Percentiles rank a stretch among this genome's conserved stretches.
These are phyloP conservation scores for Thinopyrum obtusiflorum DNA, from an alignment of 202 grass and related monocot genomes.

Conservation along the genomic window DNA sequence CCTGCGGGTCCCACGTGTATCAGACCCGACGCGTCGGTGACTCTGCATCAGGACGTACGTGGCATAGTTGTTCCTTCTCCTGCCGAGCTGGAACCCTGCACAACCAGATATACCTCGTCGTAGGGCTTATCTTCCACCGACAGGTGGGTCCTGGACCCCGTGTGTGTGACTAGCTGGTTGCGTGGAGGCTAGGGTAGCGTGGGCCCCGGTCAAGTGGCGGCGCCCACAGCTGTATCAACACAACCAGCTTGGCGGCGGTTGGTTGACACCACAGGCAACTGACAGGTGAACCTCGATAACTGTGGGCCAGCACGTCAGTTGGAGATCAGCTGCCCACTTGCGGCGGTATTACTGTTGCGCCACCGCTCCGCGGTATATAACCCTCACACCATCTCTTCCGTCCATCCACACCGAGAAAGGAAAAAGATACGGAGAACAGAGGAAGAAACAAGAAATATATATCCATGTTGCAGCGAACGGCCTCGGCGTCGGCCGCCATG, in stretches of 20 bases:
- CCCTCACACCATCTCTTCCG: background rate
- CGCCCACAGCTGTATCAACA: background rate
- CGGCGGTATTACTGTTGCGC: background rate
- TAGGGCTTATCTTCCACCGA: background rate
- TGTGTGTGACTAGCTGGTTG: background rate
- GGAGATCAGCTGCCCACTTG: background rate
- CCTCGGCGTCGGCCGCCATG: background rate
- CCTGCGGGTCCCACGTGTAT: fast-evolving
- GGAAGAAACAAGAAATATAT: background rate
- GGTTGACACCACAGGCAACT: background rate
- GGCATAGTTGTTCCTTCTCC: background rate
- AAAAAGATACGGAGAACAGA: background rate
- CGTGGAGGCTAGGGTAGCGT: background rate
- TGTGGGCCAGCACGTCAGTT: conserved; percentile 3
- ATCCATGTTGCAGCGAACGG: conserved; percentile 17
- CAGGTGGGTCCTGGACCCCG: background rate
- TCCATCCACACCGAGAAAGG: background rate
- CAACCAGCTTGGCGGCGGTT: background rate
- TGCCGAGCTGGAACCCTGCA: background rate
- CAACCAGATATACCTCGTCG: background rate
- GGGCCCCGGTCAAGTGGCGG: background rate
- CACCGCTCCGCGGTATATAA: conserved; percentile 22
- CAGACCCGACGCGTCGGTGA: background rate
- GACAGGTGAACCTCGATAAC: background rate
- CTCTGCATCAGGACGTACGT: background rate